Evolutionary conservation across 331 rosid species (phyloP).

Genomic region (Dryas integrifolia): DNA sequence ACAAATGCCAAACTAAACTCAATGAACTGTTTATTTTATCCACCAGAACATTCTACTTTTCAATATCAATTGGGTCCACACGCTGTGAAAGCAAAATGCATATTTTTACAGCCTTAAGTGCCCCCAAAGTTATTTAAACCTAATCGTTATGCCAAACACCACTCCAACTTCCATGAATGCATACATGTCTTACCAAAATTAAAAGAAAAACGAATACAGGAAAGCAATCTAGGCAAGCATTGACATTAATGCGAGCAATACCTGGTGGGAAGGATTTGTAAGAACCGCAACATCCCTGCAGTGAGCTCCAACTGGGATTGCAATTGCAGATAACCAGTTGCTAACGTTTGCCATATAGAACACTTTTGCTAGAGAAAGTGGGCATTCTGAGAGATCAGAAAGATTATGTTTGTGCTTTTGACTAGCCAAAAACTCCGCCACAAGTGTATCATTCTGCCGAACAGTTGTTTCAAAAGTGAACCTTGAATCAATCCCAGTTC

Average conservation of each 20-base stretch:
- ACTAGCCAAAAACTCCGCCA: constrained; percentile 62
- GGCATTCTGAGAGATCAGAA: constrained; percentile 33
- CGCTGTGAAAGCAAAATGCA: not conserved
- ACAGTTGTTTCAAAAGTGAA: constrained; percentile 66
- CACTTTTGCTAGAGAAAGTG: constrained; percentile 68
- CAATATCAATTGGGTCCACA: not conserved
- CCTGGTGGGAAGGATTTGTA: constrained; percentile 60
- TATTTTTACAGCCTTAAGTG: not conserved
- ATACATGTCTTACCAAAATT: not conserved
- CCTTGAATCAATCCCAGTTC: constrained; percentile 64
- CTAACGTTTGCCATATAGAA: constrained; percentile 42
- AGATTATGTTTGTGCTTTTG: constrained; percentile 34
- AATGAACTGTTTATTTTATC: not conserved
- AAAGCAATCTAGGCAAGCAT: not conserved
- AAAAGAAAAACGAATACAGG: not conserved
- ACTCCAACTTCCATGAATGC: not conserved
- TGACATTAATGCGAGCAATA: constrained; percentile 21
- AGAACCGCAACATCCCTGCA: constrained; percentile 68
- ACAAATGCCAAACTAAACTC: not conserved
- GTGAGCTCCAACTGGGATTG: constrained; percentile 70
- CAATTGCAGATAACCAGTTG: constrained; percentile 66
- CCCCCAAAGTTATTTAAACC: not conserved
- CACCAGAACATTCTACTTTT: not conserved
- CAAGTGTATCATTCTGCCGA: constrained; percentile 49
- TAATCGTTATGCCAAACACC: not conserved